Evolutionary conservation across 345 rosid genomes (phyloP).

Genomic region (Eucalyptus sp.): DNA sequence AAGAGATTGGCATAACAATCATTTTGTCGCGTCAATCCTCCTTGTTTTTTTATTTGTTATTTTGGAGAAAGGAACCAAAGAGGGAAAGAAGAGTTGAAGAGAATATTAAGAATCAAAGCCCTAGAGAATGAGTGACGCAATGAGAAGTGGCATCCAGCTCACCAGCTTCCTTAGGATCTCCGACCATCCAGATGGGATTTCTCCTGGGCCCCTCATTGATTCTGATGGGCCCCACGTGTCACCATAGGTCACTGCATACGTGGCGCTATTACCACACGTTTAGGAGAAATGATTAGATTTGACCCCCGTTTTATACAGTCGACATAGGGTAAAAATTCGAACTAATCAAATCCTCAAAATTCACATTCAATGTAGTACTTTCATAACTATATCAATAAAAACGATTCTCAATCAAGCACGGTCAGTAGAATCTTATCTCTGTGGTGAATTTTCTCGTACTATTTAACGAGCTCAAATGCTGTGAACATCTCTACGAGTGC

Average conservation of each 20-base stretch:
- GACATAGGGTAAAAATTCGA: not conserved
- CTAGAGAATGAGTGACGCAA: not conserved
- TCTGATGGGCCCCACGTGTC: not conserved
- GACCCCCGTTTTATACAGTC: not conserved
- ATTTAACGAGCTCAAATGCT: not conserved
- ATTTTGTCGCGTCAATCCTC: not conserved
- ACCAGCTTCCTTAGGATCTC: not conserved
- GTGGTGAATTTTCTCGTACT: not conserved
- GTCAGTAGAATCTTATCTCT: not conserved
- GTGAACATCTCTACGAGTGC: too few species aligned
- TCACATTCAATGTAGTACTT: not conserved
- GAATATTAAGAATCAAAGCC: not conserved
- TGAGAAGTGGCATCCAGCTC: not conserved
- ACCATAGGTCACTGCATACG: not conserved
- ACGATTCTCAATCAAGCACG: not conserved
- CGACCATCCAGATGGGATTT: not conserved
- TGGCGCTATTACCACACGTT: not conserved
- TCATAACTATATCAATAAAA: not conserved
- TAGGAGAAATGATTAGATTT: not conserved
- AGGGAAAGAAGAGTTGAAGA: not conserved
- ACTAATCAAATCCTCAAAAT: not conserved
- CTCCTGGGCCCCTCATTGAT: not conserved
- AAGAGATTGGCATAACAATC: not conserved
- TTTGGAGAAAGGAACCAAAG: not conserved
- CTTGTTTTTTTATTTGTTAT: not conserved